phyloP scores from a whole-genome alignment of 345 rosid genomes.

The Boechera stricta region DNA sequence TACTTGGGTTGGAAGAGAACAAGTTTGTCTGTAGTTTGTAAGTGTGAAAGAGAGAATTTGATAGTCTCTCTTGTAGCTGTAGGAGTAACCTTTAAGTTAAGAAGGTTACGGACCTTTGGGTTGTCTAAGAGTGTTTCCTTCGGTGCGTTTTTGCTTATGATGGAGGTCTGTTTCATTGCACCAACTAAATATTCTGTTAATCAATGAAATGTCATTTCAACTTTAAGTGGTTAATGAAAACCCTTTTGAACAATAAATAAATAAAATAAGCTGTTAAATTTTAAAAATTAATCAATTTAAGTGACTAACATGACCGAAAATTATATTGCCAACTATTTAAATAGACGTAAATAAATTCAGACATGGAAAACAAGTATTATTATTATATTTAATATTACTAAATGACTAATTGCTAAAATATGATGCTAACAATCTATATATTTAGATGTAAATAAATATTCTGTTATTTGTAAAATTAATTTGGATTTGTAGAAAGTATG shows the following conservation, averaged over 20 bases:
- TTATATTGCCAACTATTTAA: not conserved
- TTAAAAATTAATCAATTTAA: not conserved
- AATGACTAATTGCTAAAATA: not conserved
- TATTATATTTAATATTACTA: not conserved
- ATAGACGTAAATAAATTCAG: not conserved
- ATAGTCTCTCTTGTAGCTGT: not conserved
- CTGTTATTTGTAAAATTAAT: not conserved
- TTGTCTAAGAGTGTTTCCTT: slow-evolving; percentile 20
- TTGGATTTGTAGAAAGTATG: not conserved
- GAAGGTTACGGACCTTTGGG: slow-evolving; percentile 15
- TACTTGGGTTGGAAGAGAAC: slow-evolving; percentile 22
- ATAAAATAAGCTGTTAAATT: not conserved
- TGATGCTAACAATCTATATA: not conserved
- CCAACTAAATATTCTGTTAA: slow-evolving; percentile 29
- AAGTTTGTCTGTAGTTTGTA: slow-evolving; percentile 28
- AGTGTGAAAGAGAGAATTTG: slow-evolving; percentile 39
- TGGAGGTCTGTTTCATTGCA: slow-evolving; percentile 26
- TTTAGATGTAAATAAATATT: not conserved
- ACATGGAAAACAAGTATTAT: not conserved
- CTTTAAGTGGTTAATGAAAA: not conserved
- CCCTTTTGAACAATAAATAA: not conserved
- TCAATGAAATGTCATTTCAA: slow-evolving; percentile 20
- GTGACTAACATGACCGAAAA: not conserved
- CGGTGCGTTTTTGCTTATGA: slow-evolving; percentile 20
- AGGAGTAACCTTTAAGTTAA: slow-evolving; percentile 21